These are phyloP conservation scores for Saccharomycopsis olivae DNA, from an alignment of 805 yeast species.

Conservation along the genomic window DNA sequence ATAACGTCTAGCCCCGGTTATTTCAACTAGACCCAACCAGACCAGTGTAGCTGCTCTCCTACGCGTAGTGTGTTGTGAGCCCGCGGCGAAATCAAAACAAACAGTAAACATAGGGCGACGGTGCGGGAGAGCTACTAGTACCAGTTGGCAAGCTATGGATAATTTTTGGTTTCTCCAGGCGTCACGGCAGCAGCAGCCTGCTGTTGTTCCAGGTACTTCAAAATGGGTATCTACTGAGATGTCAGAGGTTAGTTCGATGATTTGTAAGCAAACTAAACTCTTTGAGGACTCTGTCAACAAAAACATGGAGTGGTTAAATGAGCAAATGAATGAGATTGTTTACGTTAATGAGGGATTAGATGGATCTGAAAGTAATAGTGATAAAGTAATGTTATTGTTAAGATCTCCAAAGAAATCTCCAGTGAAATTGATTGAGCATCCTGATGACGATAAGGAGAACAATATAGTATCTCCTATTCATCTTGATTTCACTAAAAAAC, in stretches of 20 bases:
- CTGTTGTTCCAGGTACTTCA: slow-evolving; percentile 17
- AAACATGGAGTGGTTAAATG: slow-evolving; percentile 16
- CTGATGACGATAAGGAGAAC: not conserved
- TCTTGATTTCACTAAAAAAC: slow-evolving; percentile 6
- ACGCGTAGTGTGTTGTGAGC: no score
- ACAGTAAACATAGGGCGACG: not conserved
- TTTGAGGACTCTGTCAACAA: slow-evolving; percentile 9
- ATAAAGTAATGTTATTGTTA: slow-evolving; percentile 12
- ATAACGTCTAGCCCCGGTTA: no score
- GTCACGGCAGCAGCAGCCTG: slow-evolving; percentile 4
- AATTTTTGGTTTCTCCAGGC: slow-evolving; percentile 18
- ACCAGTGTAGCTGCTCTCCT: no score
- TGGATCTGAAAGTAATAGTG: not conserved
- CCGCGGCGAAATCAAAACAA: not conserved
- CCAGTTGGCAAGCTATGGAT: slow-evolving; percentile 7
- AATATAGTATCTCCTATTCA: slow-evolving; percentile 3
- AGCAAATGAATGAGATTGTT: slow-evolving; percentile 16
- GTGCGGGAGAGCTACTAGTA: no score
- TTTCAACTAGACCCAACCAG: no score
- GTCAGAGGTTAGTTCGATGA: slow-evolving; percentile 13
- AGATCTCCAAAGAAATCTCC: slow-evolving; percentile 17
- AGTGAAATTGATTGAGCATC: not conserved
- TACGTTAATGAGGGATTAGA: slow-evolving; percentile 7
- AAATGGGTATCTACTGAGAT: slow-evolving; percentile 18
- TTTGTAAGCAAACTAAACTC: slow-evolving; percentile 2